Evolutionary conservation across 345 rosid genomes (phyloP), one percentile per base, ranked within the genome.

Genomic region (Abelmoschus esculentus): DNA sequence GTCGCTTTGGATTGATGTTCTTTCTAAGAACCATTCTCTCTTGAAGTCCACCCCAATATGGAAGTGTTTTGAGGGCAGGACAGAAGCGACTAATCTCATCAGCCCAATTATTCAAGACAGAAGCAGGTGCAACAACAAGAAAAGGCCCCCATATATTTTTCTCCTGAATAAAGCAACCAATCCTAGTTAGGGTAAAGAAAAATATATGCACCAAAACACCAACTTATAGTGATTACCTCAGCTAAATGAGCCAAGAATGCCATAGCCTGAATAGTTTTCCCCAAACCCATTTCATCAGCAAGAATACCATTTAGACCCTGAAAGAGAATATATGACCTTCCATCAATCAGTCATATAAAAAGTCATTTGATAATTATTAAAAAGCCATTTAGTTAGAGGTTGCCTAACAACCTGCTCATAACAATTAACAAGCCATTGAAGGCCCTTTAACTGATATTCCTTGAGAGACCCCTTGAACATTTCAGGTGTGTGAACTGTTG

Each of bases 211-310:
- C 13, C 67, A 38, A 72, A 59, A 61, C 75, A 61, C 75, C 17
- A 70, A 64, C 32, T 52, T 56, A 6, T 46, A 71, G 53, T 73
- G 75, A 69, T 80, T 81, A 92, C 99, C 97, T 95, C 99, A 70
- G 99, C 99, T 78, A 96, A 82, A 83, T 96, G 98, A 77, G 93
- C 99, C 86, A 96, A 83, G 84, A 96, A 96, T 66, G 93, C 93
- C 99, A 96, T 96, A 34, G 98, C 99, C 79, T 96, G 99, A 72
- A 96, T 96, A 72, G 99, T 96, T 89, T 96, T 96, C 60, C 99
- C 99, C 79, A 96, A 90, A 15, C 99, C 99, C 99, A 96, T 96
- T 74, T 96, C 99, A 87, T 96, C 99, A 80, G 99, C 99, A 74
- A 96, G 98, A 81, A 96, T 96, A 77, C 99, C 99, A 78, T 96